Percentiles rank a stretch among this genome's conserved stretches.
Conservation (phyloP, 768 basidiomycete genomes). For the Boletus pseudo-olivaceus region DNA sequence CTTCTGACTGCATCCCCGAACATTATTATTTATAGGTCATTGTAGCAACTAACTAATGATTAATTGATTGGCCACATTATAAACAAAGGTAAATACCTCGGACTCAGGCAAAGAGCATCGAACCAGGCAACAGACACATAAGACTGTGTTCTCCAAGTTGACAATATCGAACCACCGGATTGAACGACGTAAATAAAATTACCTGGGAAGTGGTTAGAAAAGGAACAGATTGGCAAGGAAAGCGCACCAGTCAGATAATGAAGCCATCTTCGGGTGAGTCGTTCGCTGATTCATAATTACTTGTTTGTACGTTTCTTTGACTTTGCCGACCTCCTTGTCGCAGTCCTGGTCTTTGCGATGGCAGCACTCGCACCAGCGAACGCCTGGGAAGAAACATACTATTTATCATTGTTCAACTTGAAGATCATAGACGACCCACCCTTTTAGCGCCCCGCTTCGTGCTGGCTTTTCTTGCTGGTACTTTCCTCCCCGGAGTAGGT, state of each 20-base stretch:
- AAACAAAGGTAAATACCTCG: background rate
- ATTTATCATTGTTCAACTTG: background rate
- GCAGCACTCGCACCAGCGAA: background rate
- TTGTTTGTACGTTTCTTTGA: background rate
- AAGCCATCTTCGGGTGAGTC: background rate
- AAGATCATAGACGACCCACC: constrained; percentile 6
- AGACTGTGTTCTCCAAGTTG: background rate
- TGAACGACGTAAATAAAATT: background rate
- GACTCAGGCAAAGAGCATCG: background rate
- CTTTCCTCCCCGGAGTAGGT: constrained; percentile 6
- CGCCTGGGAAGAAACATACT: background rate
- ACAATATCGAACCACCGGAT: constrained; percentile 3
- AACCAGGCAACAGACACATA: background rate
- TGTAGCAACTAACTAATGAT: no score
- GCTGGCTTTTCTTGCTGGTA: constrained; percentile 2
- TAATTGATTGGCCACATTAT: no score
- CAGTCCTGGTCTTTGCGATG: background rate
- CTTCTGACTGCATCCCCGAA: background rate
- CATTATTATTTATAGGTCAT: background rate
- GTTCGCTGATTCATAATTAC: background rate
- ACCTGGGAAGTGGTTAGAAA: background rate
- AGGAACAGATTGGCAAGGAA: background rate
- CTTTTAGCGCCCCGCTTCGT: constrained; percentile 1
- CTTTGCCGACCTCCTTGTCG: background rate
- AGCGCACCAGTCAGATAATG: background rate